Evolutionary conservation across 441 rosid species (phyloP), one percentile per base, ranked within the genome.

Genomic region (Populus tomentosa): DNA sequence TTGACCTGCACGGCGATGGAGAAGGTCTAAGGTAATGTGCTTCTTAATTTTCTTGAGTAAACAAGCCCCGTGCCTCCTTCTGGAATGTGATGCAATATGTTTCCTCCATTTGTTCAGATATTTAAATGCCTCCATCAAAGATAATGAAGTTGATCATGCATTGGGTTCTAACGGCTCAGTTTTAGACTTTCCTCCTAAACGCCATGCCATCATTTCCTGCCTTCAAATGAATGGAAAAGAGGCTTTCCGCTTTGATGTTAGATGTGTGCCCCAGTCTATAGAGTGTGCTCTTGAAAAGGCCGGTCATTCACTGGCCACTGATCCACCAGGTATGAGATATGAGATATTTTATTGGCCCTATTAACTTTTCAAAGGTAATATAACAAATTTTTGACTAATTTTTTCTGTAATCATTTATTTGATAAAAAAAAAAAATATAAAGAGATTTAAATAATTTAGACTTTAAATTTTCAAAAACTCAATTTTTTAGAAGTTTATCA

Each of bases 161-260:
- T 67, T 85, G 76, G 91, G 82, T 69, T 82, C 95, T 18, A 95
- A 92, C 76, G 97, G 97, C 36, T 91, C 97, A 3, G 86, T 75
- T 0, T 67, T 81, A 42, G 88, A 76, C 72, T n/a, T 94, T 83
- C 93, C 97, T 73, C 94, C 92, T 0, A 83, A 61, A 46, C 87
- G 21, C 3, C 50, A 10, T 10, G 66, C 88, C 23, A 89, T 94
- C 0, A 92, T 92, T 84, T 89, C 97, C 11, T 84, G 88, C 84
- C 85, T 94, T 83, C 91, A 91, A 65, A 95, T 92, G 97, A 94
- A 95, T 70, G 99, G 98, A 5, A 87, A 92, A 84, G 98, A 95
- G 86, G 99, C 92, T 35, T 94, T 92, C 72, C 94, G 97, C 74
- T 95, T 95, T 85, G 99, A 95, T 11, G 91, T 86, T 28, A 89